Evolutionary conservation across 306 rosid species (phyloP), one percentile per base, ranked within the genome.

Genomic region (Cotoneaster glaucophyllus): DNA sequence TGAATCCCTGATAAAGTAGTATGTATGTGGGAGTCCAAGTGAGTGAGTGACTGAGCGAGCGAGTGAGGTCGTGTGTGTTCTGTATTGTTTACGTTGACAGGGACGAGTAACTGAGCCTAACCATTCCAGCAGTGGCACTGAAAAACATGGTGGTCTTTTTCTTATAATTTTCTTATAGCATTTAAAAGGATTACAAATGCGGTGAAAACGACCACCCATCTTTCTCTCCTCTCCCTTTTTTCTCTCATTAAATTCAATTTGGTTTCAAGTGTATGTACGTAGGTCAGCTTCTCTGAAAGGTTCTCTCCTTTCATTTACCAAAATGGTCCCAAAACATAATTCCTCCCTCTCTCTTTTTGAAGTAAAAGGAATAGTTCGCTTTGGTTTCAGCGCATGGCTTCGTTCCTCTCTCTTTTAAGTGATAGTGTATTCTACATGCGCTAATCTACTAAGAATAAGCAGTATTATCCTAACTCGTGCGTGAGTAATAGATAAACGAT

Each of bases 101-200:
- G 75, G 96, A 93, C 93, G 82, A 84, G 75, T 80, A 85, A 82
- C 82, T 85, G 86, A 54, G 78, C 81, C 67, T 65, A 78, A 82
- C 79, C 82, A 84, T 83, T 81, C 80, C 88, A 89, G 88, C 96
- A 85, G 81, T 86, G 96, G 96, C 98, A 93, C 98, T 93, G 98
- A 93, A 93, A 93, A 91, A 86, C 96, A 93, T 91, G 97, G 70
- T 37, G 50, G 28, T 69, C 77, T 29, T 4, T 15, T 11, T 12
- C 13, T 61, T 26, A 11, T 2, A 24, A n/a, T 58, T 58, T 13
- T 80, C 41, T 31, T 64, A 4, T 53, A 74, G 78, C 83, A 79
- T 84, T 90, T 85, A 77, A 77, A 84, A 79, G 83, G 71, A 80
- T 43, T 86, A 72, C 84, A 87, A 81, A 87, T 82, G 83, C 93